Percentiles rank a stretch among this genome's conserved stretches.
phyloP scores from a whole-genome alignment of 2,329 filamentous ascomycete species.

The Aspergillus piperis region DNA sequence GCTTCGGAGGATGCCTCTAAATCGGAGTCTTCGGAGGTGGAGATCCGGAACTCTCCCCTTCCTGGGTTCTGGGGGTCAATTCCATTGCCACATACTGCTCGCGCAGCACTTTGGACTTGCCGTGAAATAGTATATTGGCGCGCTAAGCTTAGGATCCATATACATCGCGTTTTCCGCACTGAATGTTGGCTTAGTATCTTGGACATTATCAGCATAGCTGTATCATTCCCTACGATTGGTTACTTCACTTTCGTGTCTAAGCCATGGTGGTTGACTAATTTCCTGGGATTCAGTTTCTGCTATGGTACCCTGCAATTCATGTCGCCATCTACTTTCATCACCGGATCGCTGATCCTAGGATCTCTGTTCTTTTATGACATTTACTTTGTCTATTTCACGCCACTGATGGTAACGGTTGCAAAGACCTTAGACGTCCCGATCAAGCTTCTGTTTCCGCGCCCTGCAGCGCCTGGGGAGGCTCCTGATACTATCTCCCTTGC shows the following conservation, averaged over 20 bases:
- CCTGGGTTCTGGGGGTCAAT: conserved; percentile 53
- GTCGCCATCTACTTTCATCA: conserved; percentile 84
- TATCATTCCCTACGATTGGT: conserved; percentile 57
- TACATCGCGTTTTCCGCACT: conserved; percentile 54
- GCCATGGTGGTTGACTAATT: conserved; percentile 75
- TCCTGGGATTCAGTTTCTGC: conserved; percentile 83
- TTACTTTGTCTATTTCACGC: conserved; percentile 62
- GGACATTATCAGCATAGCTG: conserved; percentile 56
- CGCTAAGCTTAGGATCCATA: conserved; percentile 52
- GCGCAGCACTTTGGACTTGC: conserved; percentile 50
- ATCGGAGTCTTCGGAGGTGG: conserved; percentile 20
- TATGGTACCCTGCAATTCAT: conserved; percentile 80
- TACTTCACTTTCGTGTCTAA: conserved; percentile 67
- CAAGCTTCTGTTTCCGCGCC: conserved; percentile 81
- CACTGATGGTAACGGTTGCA: conserved; percentile 65
- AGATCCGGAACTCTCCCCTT: conserved; percentile 49
- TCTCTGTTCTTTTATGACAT: conserved; percentile 95
- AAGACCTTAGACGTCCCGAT: conserved; percentile 88
- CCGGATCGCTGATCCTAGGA: conserved; percentile 72
- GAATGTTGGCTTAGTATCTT: conserved; percentile 48
- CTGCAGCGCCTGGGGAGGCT: conserved; percentile 51
- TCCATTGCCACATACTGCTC: conserved; percentile 43
- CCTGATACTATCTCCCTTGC: conserved; percentile 51
- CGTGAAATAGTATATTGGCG: conserved; percentile 53
- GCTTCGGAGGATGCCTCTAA: conserved; percentile 11